Evolutionary conservation across 345 rosid genomes (phyloP).

Genomic region (Euphorbia tirucalli): DNA sequence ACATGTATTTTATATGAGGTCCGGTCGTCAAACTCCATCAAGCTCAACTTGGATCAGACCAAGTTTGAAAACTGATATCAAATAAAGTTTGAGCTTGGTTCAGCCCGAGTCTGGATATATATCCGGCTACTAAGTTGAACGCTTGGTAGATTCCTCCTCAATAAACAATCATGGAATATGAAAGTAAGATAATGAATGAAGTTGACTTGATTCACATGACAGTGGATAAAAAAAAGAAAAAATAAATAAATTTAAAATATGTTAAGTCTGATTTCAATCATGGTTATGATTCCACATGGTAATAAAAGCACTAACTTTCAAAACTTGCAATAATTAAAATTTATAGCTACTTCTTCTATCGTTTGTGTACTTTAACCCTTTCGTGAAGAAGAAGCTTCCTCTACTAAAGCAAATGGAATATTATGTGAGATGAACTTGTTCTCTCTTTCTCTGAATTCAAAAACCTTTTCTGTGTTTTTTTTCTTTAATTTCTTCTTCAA

Average conservation of each 20-base stretch:
- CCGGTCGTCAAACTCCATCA: too few species aligned
- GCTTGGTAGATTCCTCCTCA: too few species aligned
- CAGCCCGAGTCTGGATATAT: too few species aligned
- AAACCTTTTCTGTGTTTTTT: neutral
- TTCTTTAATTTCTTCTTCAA: neutral
- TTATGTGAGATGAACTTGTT: neutral
- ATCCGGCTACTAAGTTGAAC: too few species aligned
- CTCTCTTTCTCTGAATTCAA: neutral
- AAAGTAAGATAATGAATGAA: neutral
- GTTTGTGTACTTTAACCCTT: slow-evolving; percentile 9
- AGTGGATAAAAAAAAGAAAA: neutral
- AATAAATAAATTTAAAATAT: neutral
- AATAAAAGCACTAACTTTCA: slow-evolving; percentile 1
- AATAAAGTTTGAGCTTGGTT: too few species aligned
- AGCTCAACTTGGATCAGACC: too few species aligned
- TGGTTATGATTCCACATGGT: neutral
- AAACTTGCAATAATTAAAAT: neutral
- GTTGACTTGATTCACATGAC: neutral
- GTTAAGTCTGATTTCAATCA: neutral
- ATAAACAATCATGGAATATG: neutral
- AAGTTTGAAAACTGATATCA: too few species aligned
- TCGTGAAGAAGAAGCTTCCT: slow-evolving; percentile 25
- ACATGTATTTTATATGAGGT: too few species aligned
- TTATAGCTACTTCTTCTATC: neutral
- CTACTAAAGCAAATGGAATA: neutral